Evolutionary conservation across 148 eudicot species (phyloP).

Genomic region (Silene latifolia): DNA sequence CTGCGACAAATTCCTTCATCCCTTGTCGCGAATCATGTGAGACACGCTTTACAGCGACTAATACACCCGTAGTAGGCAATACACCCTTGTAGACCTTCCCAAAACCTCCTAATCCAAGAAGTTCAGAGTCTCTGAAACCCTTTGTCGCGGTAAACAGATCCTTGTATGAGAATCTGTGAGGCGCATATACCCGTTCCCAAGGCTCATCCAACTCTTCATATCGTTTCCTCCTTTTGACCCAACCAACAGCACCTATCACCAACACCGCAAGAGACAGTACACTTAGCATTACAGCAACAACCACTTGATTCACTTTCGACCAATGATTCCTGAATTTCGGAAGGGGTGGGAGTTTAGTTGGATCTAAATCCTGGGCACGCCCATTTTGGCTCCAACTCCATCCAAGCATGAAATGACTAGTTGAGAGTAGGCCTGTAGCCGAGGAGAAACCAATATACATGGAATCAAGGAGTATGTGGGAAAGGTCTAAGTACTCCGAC

Average conservation of each 20-base stretch:
- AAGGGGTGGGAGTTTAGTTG: conserved; percentile 23
- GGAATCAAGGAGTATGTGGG: conserved; percentile 17
- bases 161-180: conserved; percentile 27
- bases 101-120: conserved; percentile 41
- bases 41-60: conserved; percentile 38
- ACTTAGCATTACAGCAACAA: conserved; percentile 9
- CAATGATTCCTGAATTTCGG: conserved; percentile 12
- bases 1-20: conserved; percentile 37
- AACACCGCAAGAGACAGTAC: conserved; percentile 8
- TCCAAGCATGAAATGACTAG: conserved; percentile 28
- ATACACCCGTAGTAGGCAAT: conserved; percentile 13
- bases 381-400: conserved; percentile 34
- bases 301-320: background rate
- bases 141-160: conserved; percentile 38
- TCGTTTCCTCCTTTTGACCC: conserved; percentile 16
- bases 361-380: conserved; percentile 20
- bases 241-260: conserved; percentile 20
- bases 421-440: conserved; percentile 29
- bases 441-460: conserved; percentile 31
- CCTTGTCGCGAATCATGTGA: conserved; percentile 42
- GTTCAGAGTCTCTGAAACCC: conserved; percentile 33
- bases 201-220: conserved; percentile 26
- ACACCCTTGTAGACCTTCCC: conserved; percentile 48
- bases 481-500: conserved; percentile 25
- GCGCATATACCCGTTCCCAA: conserved; percentile 24